Evolutionary conservation across 129 eudicot species (phyloP).

Genomic region (Arctium lappa): DNA sequence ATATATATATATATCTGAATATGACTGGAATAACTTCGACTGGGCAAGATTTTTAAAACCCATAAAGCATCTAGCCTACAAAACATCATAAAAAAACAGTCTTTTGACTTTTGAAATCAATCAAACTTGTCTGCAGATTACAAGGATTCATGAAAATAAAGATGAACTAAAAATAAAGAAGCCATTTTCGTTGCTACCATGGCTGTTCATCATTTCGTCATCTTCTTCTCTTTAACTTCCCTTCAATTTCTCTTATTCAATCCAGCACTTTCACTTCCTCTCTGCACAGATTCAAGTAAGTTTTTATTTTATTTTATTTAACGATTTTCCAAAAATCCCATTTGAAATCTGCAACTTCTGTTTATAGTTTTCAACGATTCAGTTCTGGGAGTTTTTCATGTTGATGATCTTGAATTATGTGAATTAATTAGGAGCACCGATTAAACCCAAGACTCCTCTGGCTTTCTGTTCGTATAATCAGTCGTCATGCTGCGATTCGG

Average conservation of each 20-base stretch:
- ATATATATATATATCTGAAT: background rate
- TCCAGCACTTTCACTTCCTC: slow-evolving; percentile 41
- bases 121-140: background rate
- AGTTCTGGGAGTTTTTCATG: background rate
- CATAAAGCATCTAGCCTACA: background rate
- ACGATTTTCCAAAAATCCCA: background rate
- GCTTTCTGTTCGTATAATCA: slow-evolving; percentile 58
- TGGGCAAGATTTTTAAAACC: background rate
- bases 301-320: background rate
- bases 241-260: slow-evolving; percentile 28
- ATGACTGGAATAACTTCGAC: background rate
- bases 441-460: slow-evolving; percentile 43
- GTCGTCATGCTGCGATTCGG: slow-evolving; percentile 51
- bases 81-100: slow-evolving; percentile 12
- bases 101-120: slow-evolving; percentile 10
- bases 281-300: slow-evolving; percentile 65
- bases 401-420: slow-evolving; percentile 9
- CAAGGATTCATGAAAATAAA: background rate
- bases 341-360: background rate
- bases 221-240: slow-evolving; percentile 25
- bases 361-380: background rate
- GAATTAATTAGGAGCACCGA: slow-evolving; percentile 52
- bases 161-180: slow-evolving; percentile 15
- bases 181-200: slow-evolving; percentile 20
- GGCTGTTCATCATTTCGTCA: slow-evolving; percentile 28